phyloP scores from a whole-genome alignment of 495 filamentous ascomycete genomes.

The Xylaria telfairii region DNA sequence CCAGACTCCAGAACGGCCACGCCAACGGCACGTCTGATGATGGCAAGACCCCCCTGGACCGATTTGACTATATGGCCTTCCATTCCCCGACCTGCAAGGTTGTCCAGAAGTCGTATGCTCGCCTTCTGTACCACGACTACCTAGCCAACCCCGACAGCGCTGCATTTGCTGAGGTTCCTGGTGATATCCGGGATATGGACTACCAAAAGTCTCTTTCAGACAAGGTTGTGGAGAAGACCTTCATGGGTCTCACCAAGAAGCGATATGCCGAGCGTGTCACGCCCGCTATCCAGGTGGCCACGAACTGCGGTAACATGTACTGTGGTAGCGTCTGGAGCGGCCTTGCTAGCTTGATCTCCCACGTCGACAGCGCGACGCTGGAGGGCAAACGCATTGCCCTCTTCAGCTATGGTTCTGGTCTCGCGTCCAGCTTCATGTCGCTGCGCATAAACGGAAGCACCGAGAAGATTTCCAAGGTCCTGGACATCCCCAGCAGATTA shows the following conservation, averaged over 20 bases:
- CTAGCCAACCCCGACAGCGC: conserved; percentile 75
- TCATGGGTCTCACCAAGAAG: conserved; percentile 96
- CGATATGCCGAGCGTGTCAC: conserved; percentile 86
- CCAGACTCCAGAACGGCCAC: conserved; percentile 65
- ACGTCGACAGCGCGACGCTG: conserved; percentile 69
- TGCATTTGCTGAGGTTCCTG: conserved; percentile 83
- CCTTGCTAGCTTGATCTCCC: conserved; percentile 75
- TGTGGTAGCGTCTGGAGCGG: conserved; percentile 92
- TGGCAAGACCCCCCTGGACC: conserved; percentile 77
- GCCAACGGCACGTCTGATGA: conserved; percentile 63
- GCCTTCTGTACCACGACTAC: conserved; percentile 97
- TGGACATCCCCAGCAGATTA: conserved; percentile 81
- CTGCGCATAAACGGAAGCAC: conserved; percentile 81
- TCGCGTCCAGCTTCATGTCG: conserved; percentile 90
- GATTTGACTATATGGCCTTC: conserved; percentile 95
- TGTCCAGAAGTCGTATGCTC: conserved; percentile 92
- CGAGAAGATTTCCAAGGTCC: conserved; percentile 73
- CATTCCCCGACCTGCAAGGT: conserved; percentile 98
- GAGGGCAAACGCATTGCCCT: conserved; percentile 87
- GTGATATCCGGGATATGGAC: conserved; percentile 83
- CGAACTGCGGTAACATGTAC: conserved; percentile 99
- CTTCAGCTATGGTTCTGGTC: conserved; percentile 94
- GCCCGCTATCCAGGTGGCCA: conserved; percentile 84
- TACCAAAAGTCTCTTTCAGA: conserved; percentile 87
- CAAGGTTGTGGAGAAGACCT: conserved; percentile 95